These are phyloP conservation scores for Suillus ampliporus DNA, from an alignment of 768 basidiomycete genomes.

Conservation along the genomic window DNA sequence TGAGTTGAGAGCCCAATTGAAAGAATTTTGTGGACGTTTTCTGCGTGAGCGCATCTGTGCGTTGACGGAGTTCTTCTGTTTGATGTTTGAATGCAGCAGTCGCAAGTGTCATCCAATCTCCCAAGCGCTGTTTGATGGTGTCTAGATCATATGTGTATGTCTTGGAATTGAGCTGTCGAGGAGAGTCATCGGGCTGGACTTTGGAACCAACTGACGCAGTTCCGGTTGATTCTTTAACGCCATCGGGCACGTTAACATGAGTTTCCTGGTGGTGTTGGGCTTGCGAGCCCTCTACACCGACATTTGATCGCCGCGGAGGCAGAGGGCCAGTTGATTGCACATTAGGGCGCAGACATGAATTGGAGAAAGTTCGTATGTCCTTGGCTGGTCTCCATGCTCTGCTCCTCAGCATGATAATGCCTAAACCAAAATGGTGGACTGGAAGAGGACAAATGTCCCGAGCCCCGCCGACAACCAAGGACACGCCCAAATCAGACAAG, in stretches of 20 bases:
- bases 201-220: neutral
- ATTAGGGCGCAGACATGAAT: constrained; percentile 14
- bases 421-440: neutral
- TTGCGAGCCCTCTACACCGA: neutral
- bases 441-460: neutral
- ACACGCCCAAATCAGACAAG: neutral
- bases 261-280: neutral
- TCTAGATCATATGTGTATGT: constrained; percentile 26
- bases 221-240: neutral
- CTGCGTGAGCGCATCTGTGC: constrained; percentile 62
- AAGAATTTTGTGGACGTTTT: constrained; percentile 66
- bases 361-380: constrained; percentile 19
- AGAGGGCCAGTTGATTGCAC: neutral
- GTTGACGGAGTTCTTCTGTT: constrained; percentile 42
- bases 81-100: constrained; percentile 36
- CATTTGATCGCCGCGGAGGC: neutral
- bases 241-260: neutral
- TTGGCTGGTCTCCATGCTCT: constrained; percentile 14
- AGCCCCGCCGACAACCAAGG: neutral
- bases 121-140: constrained; percentile 43
- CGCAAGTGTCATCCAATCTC: constrained; percentile 51
- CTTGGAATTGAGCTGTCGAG: neutral
- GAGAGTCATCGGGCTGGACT: neutral
- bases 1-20: constrained; percentile 78
- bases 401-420: constrained; percentile 26